These are phyloP conservation scores for Hymenoscyphus repandus DNA, from an alignment of 2,329 filamentous ascomycete genomes.

Conservation along the genomic window DNA sequence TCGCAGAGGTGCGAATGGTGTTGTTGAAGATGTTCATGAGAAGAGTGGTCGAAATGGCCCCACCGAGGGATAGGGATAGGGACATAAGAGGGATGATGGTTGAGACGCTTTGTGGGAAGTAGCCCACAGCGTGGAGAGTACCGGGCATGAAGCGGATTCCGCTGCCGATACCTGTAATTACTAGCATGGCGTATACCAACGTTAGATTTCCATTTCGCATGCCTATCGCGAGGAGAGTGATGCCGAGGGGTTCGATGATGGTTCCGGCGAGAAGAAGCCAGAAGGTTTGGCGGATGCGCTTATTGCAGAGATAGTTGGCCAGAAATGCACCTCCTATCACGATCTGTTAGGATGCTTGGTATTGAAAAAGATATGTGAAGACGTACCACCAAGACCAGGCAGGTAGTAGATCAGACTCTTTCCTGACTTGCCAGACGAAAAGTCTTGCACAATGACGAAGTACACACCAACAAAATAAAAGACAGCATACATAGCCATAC, in stretches of 20 bases:
- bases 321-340: conserved; percentile 33
- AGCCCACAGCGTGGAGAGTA: conserved; percentile 55
- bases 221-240: conserved; percentile 53
- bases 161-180: conserved; percentile 55
- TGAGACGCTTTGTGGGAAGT: conserved; percentile 53
- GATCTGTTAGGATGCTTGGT: background rate
- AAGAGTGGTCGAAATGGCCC: conserved; percentile 59
- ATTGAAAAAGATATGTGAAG: background rate
- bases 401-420: conserved; percentile 58
- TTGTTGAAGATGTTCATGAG: conserved; percentile 69
- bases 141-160: conserved; percentile 61
- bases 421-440: conserved; percentile 45
- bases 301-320: conserved; percentile 45
- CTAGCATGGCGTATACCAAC: conserved; percentile 62
- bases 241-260: conserved; percentile 51
- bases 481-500: conserved; percentile 45
- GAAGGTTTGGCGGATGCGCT: conserved; percentile 53
- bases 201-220: conserved; percentile 43
- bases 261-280: conserved; percentile 51
- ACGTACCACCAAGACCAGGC: conserved; percentile 53
- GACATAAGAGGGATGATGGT: conserved; percentile 54
- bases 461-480: conserved; percentile 68
- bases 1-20: conserved; percentile 21
- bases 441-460: conserved; percentile 56
- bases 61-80: conserved; percentile 55